Percentiles rank a stretch among this genome's conserved stretches.
These are phyloP conservation scores for Hericium alpestre DNA, from an alignment of 768 basidiomycete genomes.

Conservation along the genomic window DNA sequence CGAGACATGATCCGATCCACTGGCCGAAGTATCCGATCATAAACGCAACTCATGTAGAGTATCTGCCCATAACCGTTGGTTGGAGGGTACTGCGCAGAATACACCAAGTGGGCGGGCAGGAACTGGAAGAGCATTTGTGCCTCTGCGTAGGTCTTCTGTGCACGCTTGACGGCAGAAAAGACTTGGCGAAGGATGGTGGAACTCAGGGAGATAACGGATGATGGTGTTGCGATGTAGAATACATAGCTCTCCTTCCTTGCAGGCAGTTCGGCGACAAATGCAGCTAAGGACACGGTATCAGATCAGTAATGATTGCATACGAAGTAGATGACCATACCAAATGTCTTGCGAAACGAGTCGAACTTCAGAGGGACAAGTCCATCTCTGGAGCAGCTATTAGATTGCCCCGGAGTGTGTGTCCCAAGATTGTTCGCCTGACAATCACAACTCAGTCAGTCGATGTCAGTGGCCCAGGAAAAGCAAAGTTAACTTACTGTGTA, in stretches of 20 bases:
- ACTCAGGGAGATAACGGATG: constrained; percentile 47
- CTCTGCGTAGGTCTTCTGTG: constrained; percentile 34
- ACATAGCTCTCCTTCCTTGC: constrained; percentile 34
- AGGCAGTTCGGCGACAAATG: constrained; percentile 37
- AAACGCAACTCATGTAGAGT: constrained; percentile 50
- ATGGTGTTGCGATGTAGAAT: constrained; percentile 60
- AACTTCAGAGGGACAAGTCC: constrained; percentile 57
- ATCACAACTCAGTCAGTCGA: background rate
- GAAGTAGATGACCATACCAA: constrained; percentile 31
- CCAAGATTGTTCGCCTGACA: constrained; percentile 54
- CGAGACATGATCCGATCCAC: constrained; percentile 55
- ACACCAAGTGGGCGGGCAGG: constrained; percentile 54
- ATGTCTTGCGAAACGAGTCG: constrained; percentile 60
- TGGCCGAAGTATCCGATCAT: constrained; percentile 56
- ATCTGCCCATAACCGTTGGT: constrained; percentile 32
- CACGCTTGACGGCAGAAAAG: constrained; percentile 51
- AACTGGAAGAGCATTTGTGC: constrained; percentile 58
- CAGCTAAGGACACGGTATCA: constrained; percentile 24
- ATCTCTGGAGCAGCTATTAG: constrained; percentile 33
- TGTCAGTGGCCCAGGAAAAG: too few relatives aligned
- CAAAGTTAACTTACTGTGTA: constrained; percentile 43
- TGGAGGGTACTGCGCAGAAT: constrained; percentile 36
- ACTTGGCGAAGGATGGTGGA: constrained; percentile 63
- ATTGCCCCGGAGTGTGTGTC: constrained; percentile 40
- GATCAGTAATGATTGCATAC: background rate